phyloP scores from a whole-genome alignment of 345 rosid genomes.

The Sapria himalayana region DNA sequence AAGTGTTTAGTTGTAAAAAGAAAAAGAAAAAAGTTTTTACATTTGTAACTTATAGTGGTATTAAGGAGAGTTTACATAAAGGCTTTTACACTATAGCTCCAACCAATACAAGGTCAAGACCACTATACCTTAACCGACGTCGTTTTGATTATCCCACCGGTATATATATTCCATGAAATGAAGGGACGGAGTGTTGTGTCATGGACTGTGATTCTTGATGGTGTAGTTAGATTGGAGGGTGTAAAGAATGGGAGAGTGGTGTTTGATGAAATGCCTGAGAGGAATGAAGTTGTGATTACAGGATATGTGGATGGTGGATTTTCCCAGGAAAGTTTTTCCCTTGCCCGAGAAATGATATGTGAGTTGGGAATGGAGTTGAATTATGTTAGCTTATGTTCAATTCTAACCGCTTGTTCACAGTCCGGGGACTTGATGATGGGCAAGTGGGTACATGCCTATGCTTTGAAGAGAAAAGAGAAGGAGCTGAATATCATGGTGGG shows the following conservation, averaged over 20 bases:
- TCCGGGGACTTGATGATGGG: constrained; percentile 46
- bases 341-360: constrained; percentile 28
- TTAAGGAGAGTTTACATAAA: too few species aligned
- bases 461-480: constrained; percentile 31
- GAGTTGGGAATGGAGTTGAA: constrained; percentile 19
- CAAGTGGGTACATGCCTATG: constrained; percentile 55
- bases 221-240: constrained; percentile 44
- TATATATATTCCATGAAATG: too few species aligned
- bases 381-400: constrained; percentile 36
- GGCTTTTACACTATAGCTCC: too few species aligned
- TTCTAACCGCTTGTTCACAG: constrained; percentile 46
- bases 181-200: constrained; percentile 37
- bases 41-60: too few species aligned
- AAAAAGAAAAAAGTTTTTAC: too few species aligned
- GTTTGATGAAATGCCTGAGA: constrained; percentile 51
- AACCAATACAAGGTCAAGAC: too few species aligned
- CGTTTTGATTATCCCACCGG: too few species aligned
- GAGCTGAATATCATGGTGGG: constrained; percentile 36
- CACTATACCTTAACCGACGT: too few species aligned
- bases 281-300: constrained; percentile 44
- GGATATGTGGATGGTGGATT: constrained; percentile 48
- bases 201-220: constrained; percentile 52
- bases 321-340: constrained; percentile 20
- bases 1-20: too few species aligned
- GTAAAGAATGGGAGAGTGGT: constrained; percentile 27